A percentile compares a stretch with the other conserved stretches of the same genome.
These are phyloP conservation scores for Apiospora aurea DNA, from an alignment of 2,329 filamentous ascomycete species.

Conservation along the genomic window DNA sequence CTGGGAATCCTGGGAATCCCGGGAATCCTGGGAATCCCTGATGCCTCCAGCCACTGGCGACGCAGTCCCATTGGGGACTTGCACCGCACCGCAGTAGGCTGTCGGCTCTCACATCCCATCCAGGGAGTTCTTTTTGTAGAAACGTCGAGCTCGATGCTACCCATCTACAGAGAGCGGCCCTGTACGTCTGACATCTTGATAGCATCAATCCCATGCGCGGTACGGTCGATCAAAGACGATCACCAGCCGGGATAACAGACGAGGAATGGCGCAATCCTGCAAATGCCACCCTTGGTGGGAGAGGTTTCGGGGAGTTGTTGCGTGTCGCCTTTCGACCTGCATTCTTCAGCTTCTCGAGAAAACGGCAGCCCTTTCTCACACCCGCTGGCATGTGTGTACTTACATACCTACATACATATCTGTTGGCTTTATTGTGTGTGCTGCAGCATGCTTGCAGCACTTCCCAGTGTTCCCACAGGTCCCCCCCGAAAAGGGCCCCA, in stretches of 20 bases:
- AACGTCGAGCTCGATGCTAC: background rate
- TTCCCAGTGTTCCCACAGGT: background rate
- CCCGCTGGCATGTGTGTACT: background rate
- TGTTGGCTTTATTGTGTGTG: constrained; percentile 13
- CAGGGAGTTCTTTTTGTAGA: background rate
- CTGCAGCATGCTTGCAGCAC: constrained; percentile 14
- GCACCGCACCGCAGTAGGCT: background rate
- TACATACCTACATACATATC: background rate
- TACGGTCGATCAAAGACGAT: constrained; percentile 9
- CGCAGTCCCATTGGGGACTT: background rate
- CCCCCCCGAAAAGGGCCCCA: background rate
- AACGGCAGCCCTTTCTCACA: background rate
- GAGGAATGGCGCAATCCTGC: background rate
- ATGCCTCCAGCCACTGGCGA: background rate
- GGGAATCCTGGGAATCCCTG: background rate
- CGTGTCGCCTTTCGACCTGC: background rate
- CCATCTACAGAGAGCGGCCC: background rate
- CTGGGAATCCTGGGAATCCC: too few relatives aligned
- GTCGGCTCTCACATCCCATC: background rate
- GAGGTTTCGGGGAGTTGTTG: background rate
- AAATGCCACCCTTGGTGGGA: background rate
- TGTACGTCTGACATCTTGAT: constrained; percentile 16
- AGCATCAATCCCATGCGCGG: background rate
- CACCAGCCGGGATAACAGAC: constrained; percentile 1
- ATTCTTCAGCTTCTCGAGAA: background rate